Conservation (phyloP, 1,284 basidiomycete species). For the Nidula niveotomentosa region DNA sequence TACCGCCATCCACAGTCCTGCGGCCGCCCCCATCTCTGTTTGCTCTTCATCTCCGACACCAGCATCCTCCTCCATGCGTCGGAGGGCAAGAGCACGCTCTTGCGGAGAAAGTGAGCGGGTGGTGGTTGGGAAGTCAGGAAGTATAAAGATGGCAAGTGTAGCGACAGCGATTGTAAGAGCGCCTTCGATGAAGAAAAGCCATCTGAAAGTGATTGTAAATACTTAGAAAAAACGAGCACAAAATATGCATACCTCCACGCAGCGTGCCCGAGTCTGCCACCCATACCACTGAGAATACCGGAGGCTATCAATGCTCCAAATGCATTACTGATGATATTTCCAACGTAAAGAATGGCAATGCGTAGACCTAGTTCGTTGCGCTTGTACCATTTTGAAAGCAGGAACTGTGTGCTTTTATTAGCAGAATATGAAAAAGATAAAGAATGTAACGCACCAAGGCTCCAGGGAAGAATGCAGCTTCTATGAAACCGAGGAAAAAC, state of each 20-base stretch:
- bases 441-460: constrained; percentile 23
- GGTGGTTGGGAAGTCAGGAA: constrained; percentile 76
- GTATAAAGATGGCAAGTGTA: constrained; percentile 58
- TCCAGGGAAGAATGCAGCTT: constrained; percentile 71
- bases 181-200: constrained; percentile 80
- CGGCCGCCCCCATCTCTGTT: constrained; percentile 25
- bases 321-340: constrained; percentile 72
- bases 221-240: neutral
- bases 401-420: constrained; percentile 29
- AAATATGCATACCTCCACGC: constrained; percentile 58
- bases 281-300: constrained; percentile 64
- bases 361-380: constrained; percentile 62
- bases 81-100: constrained; percentile 69
- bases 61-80: constrained; percentile 74
- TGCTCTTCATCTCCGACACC: constrained; percentile 36
- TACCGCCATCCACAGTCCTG: constrained; percentile 59
- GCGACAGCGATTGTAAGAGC: constrained; percentile 67
- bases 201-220: constrained; percentile 32
- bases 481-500: constrained; percentile 61
- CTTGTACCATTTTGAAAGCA: constrained; percentile 71
- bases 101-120: constrained; percentile 60
- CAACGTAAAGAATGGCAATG: constrained; percentile 69
- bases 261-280: constrained; percentile 64
- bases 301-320: constrained; percentile 76
- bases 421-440: neutral